Percentiles rank a stretch among this genome's conserved stretches.
phyloP scores from a whole-genome alignment of 2,329 filamentous ascomycete species.

The Leptoxyphium fumago region DNA sequence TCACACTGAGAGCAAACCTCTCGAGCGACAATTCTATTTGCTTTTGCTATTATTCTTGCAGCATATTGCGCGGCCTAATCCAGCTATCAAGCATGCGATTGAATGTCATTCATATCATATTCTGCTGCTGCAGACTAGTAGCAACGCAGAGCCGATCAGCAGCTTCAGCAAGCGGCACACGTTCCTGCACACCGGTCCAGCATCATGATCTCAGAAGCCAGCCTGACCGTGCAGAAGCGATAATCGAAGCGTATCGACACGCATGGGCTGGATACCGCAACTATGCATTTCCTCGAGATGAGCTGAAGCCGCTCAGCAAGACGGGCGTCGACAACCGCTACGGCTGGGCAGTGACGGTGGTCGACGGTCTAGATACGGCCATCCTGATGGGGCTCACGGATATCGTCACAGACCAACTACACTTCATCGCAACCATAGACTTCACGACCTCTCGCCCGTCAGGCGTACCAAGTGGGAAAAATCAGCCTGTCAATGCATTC shows the following conservation, averaged over 20 bases:
- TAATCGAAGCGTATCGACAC: constrained; percentile 61
- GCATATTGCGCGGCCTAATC: no score
- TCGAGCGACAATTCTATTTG: no score
- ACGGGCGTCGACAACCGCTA: constrained; percentile 66
- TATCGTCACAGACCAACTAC: constrained; percentile 50
- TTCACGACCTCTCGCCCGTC: constrained; percentile 38
- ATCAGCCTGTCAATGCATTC: constrained; percentile 46
- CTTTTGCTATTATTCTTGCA: no score
- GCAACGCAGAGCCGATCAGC: constrained; percentile 44
- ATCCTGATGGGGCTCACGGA: constrained; percentile 56
- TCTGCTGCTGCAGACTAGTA: constrained; percentile 44
- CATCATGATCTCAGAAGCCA: background rate
- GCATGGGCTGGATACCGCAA: constrained; percentile 73
- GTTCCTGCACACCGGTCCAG: background rate
- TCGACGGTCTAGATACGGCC: constrained; percentile 59
- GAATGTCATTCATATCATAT: no score
- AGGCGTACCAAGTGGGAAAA: background rate
- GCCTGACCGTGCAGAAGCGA: constrained; percentile 25
- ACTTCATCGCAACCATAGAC: constrained; percentile 43
- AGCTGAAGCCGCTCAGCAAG: constrained; percentile 53
- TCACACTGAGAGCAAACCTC: no score
- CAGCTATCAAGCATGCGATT: no score
- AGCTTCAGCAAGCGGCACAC: constrained; percentile 36
- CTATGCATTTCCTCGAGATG: constrained; percentile 74
- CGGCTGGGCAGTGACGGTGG: constrained; percentile 74